Evolutionary conservation across 2,329 filamentous ascomycete species (phyloP).

Genomic region (Calonectria naviculata): DNA sequence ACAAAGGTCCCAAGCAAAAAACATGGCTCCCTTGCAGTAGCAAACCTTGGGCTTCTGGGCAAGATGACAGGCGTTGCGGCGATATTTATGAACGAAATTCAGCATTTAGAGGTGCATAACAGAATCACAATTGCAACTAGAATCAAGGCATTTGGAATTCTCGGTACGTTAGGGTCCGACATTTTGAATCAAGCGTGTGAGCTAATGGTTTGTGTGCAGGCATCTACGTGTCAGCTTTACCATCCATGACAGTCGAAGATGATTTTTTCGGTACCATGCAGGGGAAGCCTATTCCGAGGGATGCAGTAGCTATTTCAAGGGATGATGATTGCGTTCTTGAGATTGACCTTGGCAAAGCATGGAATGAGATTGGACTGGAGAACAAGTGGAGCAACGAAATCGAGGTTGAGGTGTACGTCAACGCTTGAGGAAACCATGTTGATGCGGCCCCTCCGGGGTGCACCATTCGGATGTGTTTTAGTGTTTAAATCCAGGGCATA

Average conservation of each 20-base stretch:
- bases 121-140: constrained; percentile 73
- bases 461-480: no score
- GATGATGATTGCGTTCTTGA: constrained; percentile 72
- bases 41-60: constrained; percentile 80
- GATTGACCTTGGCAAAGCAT: constrained; percentile 81
- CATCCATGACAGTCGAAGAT: constrained; percentile 66
- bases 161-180: constrained; percentile 62
- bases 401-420: constrained; percentile 71
- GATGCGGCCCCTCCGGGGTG: no score
- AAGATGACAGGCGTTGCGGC: constrained; percentile 94
- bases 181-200: background rate
- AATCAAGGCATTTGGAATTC: constrained; percentile 82
- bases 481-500: no score
- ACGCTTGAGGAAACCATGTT: constrained; percentile 46
- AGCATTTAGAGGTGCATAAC: constrained; percentile 61
- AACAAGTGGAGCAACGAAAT: constrained; percentile 86
- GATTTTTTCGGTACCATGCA: constrained; percentile 82
- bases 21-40: constrained; percentile 59
- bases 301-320: constrained; percentile 71
- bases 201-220: constrained; percentile 52
- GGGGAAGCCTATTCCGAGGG: constrained; percentile 73
- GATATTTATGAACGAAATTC: constrained; percentile 71
- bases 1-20: constrained; percentile 62
- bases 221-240: constrained; percentile 80
- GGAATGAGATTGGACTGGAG: constrained; percentile 77